Conservation (phyloP, 176 grass and related monocot genomes). For the Aegilops bicornis region DNA sequence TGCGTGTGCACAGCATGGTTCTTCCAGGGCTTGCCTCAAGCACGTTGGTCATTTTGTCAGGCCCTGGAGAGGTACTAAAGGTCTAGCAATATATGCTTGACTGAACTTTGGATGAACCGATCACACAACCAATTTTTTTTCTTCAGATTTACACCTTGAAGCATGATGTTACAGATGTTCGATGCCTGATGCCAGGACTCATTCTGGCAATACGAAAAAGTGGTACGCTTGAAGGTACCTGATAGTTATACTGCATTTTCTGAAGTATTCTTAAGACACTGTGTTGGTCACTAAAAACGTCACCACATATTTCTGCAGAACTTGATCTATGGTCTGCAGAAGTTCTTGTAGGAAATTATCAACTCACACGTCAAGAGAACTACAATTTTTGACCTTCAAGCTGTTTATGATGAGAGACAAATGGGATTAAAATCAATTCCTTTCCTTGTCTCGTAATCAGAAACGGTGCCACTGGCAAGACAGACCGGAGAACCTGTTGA, state of each 20-base stretch:
- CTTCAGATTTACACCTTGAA: conserved; percentile 56
- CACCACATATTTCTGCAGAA: conserved; percentile 44
- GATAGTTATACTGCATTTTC: background rate
- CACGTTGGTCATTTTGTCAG: conserved; percentile 75
- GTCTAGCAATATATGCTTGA: background rate
- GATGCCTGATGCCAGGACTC: conserved; percentile 77
- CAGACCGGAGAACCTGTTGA: background rate
- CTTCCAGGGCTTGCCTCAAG: conserved; percentile 74
- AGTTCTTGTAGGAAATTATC: conserved; percentile 52
- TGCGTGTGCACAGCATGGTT: conserved; percentile 84
- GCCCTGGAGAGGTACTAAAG: conserved; percentile 67
- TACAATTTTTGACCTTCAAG: background rate
- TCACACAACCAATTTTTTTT: background rate
- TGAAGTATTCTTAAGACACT: background rate
- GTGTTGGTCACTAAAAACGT: background rate
- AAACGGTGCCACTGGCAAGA: background rate
- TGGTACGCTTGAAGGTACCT: conserved; percentile 72
- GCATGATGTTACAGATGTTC: conserved; percentile 76
- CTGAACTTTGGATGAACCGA: background rate
- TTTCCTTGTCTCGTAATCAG: background rate
- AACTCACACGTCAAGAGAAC: background rate
- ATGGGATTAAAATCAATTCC: background rate
- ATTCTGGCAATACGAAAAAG: conserved; percentile 86
- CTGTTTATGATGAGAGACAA: background rate
- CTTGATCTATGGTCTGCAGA: conserved; percentile 80